These are phyloP conservation scores for Stachybotrys elegans DNA, from an alignment of 2,329 filamentous ascomycete genomes.

Conservation along the genomic window DNA sequence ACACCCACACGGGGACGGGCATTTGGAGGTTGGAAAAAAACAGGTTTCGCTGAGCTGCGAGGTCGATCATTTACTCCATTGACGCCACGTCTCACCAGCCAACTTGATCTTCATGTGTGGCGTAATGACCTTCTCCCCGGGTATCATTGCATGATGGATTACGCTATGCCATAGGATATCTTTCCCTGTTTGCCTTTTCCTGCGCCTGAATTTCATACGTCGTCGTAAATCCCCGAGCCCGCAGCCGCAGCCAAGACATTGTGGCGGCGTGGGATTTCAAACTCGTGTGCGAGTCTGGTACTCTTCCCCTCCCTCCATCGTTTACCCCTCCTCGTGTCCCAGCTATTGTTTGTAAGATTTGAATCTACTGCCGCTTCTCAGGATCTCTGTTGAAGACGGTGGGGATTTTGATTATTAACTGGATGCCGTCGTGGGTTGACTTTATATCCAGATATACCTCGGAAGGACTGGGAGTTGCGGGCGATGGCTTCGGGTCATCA, in stretches of 20 bases:
- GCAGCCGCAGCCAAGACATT: no score
- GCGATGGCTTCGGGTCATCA: conserved; percentile 23
- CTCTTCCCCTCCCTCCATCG: no score
- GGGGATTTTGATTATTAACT: conserved; percentile 52
- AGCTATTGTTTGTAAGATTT: no score
- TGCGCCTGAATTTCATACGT: no score
- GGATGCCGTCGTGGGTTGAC: conserved; percentile 53
- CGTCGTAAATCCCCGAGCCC: no score
- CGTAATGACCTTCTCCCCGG: not conserved
- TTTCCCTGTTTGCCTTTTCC: no score
- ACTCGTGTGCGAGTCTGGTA: no score
- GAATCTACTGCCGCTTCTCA: conserved; percentile 1
- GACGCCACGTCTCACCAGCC: not conserved
- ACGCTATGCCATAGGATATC: no score
- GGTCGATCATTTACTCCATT: conserved; percentile 1
- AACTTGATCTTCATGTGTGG: not conserved
- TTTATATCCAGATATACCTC: conserved; percentile 54
- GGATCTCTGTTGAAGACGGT: conserved; percentile 42
- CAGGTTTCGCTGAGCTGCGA: not conserved
- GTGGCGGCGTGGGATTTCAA: no score
- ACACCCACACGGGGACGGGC: no score
- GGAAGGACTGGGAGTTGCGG: conserved; percentile 38
- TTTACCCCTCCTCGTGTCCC: no score
- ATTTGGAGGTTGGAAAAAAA: conserved; percentile 1
- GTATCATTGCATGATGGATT: no score